A percentile compares a stretch with the other conserved stretches of the same genome.
Evolutionary conservation across 768 basidiomycete genomes (phyloP).

Genomic region (Lentinus brumalis): DNA sequence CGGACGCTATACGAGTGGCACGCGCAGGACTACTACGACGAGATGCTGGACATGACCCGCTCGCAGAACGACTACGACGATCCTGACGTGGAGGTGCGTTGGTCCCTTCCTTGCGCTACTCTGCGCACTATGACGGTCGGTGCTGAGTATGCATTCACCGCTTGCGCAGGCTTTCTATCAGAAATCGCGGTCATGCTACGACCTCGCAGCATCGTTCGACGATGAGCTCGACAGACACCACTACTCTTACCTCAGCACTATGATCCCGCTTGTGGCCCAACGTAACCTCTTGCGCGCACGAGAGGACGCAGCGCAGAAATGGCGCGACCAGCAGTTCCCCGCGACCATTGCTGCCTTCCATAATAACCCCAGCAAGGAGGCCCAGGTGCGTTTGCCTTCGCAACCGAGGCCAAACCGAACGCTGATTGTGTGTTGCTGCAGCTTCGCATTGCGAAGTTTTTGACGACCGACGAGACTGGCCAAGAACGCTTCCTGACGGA

Average conservation of each 20-base stretch:
- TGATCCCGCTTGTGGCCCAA: slow-evolving; percentile 22
- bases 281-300: slow-evolving; percentile 14
- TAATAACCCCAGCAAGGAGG: slow-evolving; percentile 39
- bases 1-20: slow-evolving; percentile 24
- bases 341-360: slow-evolving; percentile 31
- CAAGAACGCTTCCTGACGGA: slow-evolving; percentile 51
- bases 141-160: not conserved
- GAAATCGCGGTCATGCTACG: not conserved
- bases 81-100: slow-evolving; percentile 15
- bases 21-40: slow-evolving; percentile 25
- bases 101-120: not conserved
- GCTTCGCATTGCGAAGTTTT: slow-evolving; percentile 52
- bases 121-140: no score
- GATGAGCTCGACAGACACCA: slow-evolving; percentile 22
- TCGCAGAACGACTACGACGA: slow-evolving; percentile 18
- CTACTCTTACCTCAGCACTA: slow-evolving; percentile 33
- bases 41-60: slow-evolving; percentile 19
- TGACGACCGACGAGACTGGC: slow-evolving; percentile 30
- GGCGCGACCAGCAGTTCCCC: slow-evolving; percentile 39
- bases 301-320: slow-evolving; percentile 27
- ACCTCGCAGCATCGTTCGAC: slow-evolving; percentile 8
- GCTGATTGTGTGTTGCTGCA: slow-evolving; percentile 21
- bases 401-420: no score
- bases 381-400: slow-evolving; percentile 16
- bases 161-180: slow-evolving; percentile 12